Evolutionary conservation across 208 protist genomes (phyloP), one percentile per base, ranked within the genome.

Genomic region (Crithidia thermophila): DNA sequence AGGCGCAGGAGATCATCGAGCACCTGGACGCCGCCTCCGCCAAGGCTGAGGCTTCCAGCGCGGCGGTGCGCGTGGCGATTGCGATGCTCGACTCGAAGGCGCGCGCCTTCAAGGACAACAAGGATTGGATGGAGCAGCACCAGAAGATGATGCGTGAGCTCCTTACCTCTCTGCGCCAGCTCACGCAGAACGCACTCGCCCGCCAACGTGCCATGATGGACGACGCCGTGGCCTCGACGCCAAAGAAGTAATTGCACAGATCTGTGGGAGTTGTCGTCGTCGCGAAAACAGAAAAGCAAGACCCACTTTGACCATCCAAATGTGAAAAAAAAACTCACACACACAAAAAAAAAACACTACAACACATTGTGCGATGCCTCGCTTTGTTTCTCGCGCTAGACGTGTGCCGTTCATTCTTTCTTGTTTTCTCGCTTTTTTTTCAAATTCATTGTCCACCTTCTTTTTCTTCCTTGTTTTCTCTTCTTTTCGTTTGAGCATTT

Each of bases 81-180:
- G 73, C 75, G 0, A 77, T 93, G 65, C 72, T 93, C 33, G 72
- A 90, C 40, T 87, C 83, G 7, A 85, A 83, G 58, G 11, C 68
- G 33, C 62, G 75, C 14, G 62, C 67, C 16, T 86, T 87, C 42
- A 58, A 47, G 23, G 81, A 90, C 55, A 82, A 87, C 59, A 79
- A 78, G 60, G 77, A 87, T 34, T 90, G 81, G 83, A 93, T 90
- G 81, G 76, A 88, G 47, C 67, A 75, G 20, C 81, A 90, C 45
- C 83, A 90, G 47, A 73, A 84, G 58, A 77, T 81, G n/a, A 43
- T 89, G 45, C 60, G 84, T n/a, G 77, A 88, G 52, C 71, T 89
- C 25, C 72, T 89, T n/a, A 43, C 39, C 6, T 90, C 87, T 20
- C 73, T 88, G 43, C 72, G 72, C 16, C 33, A 68, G 31, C 55